Evolutionary conservation across 345 rosid genomes (phyloP).

Genomic region (Citrus unshiu): DNA sequence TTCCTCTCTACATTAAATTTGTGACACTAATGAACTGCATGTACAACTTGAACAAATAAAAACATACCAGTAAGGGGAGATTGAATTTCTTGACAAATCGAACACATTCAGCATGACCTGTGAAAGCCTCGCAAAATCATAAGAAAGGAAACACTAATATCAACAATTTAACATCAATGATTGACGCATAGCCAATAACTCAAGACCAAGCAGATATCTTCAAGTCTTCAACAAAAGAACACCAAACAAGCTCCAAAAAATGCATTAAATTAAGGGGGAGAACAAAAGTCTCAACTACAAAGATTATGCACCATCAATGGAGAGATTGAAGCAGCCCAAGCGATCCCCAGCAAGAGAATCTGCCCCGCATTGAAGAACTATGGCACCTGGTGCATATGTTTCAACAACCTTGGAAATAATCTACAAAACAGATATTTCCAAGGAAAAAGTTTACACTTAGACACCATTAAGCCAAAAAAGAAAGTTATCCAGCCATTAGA

Average conservation of each 20-base stretch:
- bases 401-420: slow-evolving; percentile 88
- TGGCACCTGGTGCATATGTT: slow-evolving; percentile 82
- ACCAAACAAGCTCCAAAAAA: slow-evolving; percentile 3
- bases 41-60: slow-evolving; percentile 11
- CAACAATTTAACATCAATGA: background rate
- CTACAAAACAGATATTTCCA: slow-evolving; percentile 33
- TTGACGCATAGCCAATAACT: background rate
- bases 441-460: slow-evolving; percentile 12
- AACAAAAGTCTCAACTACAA: slow-evolving; percentile 39
- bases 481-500: background rate
- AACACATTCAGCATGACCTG: slow-evolving; percentile 98
- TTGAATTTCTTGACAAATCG: slow-evolving; percentile 92
- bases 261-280: background rate
- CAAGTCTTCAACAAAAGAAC: background rate
- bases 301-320: slow-evolving; percentile 85
- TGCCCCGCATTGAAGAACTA: slow-evolving; percentile 98
- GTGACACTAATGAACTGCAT: background rate
- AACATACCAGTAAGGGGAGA: slow-evolving; percentile 75
- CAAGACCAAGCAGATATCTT: slow-evolving; percentile 10
- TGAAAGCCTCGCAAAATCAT: slow-evolving; percentile 12
- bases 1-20: background rate
- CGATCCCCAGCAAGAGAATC: slow-evolving; percentile 99
- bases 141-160: background rate
- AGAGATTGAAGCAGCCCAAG: slow-evolving; percentile 95
- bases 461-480: background rate